Conservation (phyloP, 176 grass and related monocot species). For the Puccinellia tenuiflora region DNA sequence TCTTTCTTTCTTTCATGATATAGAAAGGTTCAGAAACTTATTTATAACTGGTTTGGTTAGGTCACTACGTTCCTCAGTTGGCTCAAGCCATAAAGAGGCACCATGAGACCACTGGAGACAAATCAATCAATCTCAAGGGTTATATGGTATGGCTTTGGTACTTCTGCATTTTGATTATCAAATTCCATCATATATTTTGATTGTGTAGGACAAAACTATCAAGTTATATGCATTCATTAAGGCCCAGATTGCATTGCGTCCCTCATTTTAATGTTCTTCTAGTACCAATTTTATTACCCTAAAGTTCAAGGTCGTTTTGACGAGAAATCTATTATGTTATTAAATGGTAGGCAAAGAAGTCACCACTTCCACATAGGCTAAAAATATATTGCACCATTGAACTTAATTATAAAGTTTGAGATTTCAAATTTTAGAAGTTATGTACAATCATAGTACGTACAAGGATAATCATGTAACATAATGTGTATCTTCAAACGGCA, state of each 20-base stretch:
- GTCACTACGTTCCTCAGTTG: constrained; percentile 93
- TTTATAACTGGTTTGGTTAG: constrained; percentile 41
- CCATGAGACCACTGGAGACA: constrained; percentile 61
- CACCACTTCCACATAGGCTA: not conserved
- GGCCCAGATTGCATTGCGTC: not conserved
- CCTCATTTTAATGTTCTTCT: not conserved
- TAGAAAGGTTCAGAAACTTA: not conserved
- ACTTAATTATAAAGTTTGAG: not conserved
- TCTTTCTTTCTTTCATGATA: not conserved
- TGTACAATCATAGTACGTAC: not conserved
- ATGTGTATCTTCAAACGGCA: not conserved
- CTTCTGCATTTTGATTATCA: constrained; percentile 16
- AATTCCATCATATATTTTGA: constrained; percentile 2
- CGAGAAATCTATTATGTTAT: not conserved
- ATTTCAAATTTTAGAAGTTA: not conserved
- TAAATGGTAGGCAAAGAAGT: not conserved
- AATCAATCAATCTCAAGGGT: constrained; percentile 87
- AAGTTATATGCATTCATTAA: not conserved
- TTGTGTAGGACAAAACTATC: constrained; percentile 5
- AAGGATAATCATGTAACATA: not conserved
- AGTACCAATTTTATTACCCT: not conserved
- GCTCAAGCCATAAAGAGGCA: constrained; percentile 89
- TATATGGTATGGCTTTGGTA: constrained; percentile 71
- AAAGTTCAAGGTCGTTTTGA: not conserved
- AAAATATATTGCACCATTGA: not conserved